These are phyloP conservation scores for Miscanthus lutarioriparius DNA, from an alignment of 176 grass and related monocot genomes.

Conservation along the genomic window DNA sequence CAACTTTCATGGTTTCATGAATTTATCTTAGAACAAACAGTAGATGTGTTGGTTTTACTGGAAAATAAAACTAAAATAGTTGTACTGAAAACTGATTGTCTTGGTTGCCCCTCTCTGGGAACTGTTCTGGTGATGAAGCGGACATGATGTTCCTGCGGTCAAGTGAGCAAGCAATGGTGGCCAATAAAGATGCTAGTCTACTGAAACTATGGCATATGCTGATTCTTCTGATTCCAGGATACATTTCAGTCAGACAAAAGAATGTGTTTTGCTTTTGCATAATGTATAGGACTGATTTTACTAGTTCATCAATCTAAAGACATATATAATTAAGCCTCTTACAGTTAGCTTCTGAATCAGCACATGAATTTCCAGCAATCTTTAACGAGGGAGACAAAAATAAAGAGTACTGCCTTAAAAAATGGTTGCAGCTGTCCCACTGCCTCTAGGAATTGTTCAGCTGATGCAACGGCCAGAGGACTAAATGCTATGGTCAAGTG, in stretches of 20 bases:
- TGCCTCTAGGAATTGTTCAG: neutral
- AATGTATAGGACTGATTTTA: neutral
- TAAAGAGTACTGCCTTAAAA: neutral
- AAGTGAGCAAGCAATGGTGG: neutral
- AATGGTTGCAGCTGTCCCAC: neutral
- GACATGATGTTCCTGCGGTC: neutral
- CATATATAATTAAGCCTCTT: neutral
- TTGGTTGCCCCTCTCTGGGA: neutral
- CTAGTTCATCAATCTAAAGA: neutral
- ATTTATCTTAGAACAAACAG: neutral
- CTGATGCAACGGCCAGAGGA: neutral
- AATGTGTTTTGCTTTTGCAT: neutral
- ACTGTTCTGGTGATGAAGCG: neutral
- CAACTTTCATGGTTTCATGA: neutral
- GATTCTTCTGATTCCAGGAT: neutral
- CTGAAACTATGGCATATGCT: neutral
- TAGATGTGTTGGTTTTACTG: neutral
- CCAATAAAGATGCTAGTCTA: neutral
- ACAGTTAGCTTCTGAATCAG: neutral
- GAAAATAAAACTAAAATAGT: neutral
- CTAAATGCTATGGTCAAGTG: neutral
- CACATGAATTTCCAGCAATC: neutral
- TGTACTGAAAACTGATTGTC: neutral
- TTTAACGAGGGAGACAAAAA: neutral
- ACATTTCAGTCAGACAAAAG: neutral